Base-by-base conservation (phyloP, 2,329 filamentous ascomycete genomes). In the Fusarium poae region DNA sequence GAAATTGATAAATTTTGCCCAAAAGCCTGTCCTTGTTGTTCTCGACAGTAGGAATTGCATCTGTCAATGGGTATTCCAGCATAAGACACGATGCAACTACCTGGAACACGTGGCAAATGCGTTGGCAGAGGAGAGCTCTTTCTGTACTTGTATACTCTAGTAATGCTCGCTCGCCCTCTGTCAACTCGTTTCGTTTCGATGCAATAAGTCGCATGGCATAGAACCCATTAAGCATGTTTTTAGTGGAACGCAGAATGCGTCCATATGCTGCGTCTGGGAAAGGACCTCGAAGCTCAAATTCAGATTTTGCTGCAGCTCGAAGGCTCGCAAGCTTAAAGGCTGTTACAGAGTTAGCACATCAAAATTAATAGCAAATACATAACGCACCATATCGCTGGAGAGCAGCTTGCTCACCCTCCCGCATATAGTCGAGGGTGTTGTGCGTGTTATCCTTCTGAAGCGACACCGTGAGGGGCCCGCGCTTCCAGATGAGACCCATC, bases 191-290 rank as follows among this genome's bases (percentile, higher is more conserved):
- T 62, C 95, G 92, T 74, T 94, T 95, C 75, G 92, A 86, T 37
- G 97, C 94, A 66, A 97, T 90, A 13, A 97, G 88, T 67, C 95
- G 97, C 93, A 99, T 97, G 52, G 94, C 93, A 76, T 98, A 94
- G 78, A 99, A 97, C 37, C 93, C 91, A 79, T 97, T 94, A 6
- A 98, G 88, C 80, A 97, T 92, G 53, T 91, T 89, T 66, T 91
- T 90, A 1, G 94, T 97, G 12, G 91, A 91, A 23, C 88, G 87
- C 76, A 98, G 86, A 59, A 98, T 91, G 35, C 89, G 87, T 6
- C 86, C 87, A 76, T 92, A 94, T 18, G 88, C 86, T 43, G 86
- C 88, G 67, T 90, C 86, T 2, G 94, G 93, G 73, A 99, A 99
- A 0, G 94, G 93, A 0, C 95, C 92, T 40, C 90, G 88, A 9